Evolutionary conservation across 1,284 basidiomycete genomes (phyloP).

Genomic region (Ustilago loliicola): DNA sequence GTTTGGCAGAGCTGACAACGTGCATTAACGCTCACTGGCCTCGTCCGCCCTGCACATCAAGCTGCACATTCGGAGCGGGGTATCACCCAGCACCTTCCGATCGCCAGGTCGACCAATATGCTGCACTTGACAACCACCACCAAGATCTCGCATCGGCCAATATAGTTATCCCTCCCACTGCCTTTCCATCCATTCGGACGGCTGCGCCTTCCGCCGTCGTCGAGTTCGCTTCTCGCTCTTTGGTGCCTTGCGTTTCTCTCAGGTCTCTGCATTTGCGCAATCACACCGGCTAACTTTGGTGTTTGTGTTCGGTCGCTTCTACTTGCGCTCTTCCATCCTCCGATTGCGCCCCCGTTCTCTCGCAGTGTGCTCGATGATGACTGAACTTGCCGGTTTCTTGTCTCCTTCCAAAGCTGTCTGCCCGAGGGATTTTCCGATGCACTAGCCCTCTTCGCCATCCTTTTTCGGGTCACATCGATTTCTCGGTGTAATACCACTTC

Average conservation of each 20-base stretch:
- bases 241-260: neutral
- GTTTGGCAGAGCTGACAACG: neutral
- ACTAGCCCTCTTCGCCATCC: neutral
- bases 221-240: neutral
- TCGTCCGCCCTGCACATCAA: neutral
- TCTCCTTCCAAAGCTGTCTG: neutral
- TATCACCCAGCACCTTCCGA: neutral
- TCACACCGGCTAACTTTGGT: conserved; percentile 6
- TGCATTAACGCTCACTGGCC: neutral
- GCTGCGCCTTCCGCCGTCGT: conserved; percentile 15
- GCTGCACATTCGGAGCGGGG: neutral
- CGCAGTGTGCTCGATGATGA: neutral
- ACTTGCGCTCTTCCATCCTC: neutral
- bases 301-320: neutral
- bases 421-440: neutral
- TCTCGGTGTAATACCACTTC: neutral
- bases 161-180: neutral
- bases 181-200: neutral
- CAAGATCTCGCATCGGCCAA: conserved; percentile 17
- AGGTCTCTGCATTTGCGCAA: neutral
- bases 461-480: neutral
- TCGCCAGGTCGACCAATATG: neutral
- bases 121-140: neutral
- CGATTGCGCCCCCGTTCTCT: neutral
- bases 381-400: neutral